Conservation (phyloP, 768 basidiomycete species). For the Macrocybe gigantea region DNA sequence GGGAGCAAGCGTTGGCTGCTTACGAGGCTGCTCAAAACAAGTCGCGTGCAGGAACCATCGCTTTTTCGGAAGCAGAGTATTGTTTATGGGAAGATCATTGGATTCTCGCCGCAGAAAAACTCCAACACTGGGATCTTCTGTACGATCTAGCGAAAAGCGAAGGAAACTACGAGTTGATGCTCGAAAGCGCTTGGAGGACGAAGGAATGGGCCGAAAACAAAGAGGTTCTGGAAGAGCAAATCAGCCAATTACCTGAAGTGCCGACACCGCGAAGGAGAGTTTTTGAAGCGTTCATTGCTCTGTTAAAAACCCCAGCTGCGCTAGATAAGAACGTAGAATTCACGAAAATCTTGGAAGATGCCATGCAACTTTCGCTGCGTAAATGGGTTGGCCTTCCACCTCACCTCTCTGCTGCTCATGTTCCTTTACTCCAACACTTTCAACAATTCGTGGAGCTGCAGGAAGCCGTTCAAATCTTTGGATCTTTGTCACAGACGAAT, state of each 20-base stretch:
- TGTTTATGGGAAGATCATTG: slow-evolving; percentile 99
- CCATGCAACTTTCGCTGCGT: slow-evolving; percentile 91
- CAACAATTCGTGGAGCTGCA: slow-evolving; percentile 98
- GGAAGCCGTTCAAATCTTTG: slow-evolving; percentile 93
- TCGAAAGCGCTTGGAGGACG: slow-evolving; percentile 94
- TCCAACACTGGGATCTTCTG: slow-evolving; percentile 96
- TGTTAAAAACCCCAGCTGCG: slow-evolving; percentile 79
- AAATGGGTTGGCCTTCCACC: slow-evolving; percentile 93
- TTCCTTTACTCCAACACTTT: slow-evolving; percentile 94
- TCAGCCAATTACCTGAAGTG: slow-evolving; percentile 76
- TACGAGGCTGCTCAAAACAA: slow-evolving; percentile 91
- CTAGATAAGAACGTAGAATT: slow-evolving; percentile 87
- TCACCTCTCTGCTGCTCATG: slow-evolving; percentile 85
- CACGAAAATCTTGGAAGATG: slow-evolving; percentile 84
- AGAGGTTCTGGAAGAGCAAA: slow-evolving; percentile 74
- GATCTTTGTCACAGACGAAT: slow-evolving; percentile 80
- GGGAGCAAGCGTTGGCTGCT: slow-evolving; percentile 83
- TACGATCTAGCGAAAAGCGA: slow-evolving; percentile 87
- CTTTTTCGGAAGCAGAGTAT: slow-evolving; percentile 93
- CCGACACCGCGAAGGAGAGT: slow-evolving; percentile 93
- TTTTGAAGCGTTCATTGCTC: slow-evolving; percentile 92
- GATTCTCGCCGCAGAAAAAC: slow-evolving; percentile 91
- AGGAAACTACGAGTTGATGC: slow-evolving; percentile 83
- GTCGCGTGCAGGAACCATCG: slow-evolving; percentile 72
- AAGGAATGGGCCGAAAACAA: slow-evolving; percentile 87